Base-by-base conservation (phyloP, 2,329 filamentous ascomycete species). In the Beauveria sp. region DNA sequence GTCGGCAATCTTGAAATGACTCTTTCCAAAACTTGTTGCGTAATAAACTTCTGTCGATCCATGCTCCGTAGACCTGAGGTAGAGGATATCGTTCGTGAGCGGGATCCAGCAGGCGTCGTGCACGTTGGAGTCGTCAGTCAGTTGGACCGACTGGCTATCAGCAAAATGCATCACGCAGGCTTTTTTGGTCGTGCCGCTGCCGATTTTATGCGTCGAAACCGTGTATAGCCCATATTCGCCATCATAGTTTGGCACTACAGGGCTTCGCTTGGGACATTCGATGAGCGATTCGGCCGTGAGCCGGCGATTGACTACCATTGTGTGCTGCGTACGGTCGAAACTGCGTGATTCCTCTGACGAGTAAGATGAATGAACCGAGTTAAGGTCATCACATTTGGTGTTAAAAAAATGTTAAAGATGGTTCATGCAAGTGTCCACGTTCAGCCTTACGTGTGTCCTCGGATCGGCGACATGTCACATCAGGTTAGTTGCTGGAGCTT, bases 141-240 rank as follows among this genome's bases (percentile, higher is more conserved):
- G 64, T 52, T 64, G 65, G 9, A 63, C 45, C 2, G 70, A 73
- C 7, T 60, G 56, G 7, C 71, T 71, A 1, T 67, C 70, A 9
- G 66, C 62, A 7, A 79, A 65, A 38, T 74, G 61, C 61, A 77
- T 67, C 22, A 77, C 63, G 12, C 71, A 68, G 49, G 76, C 66
- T 60, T 75, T 71, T 20, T 70, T 72, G 3, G 62, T 58, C 18
- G 68, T 70, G 49, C 64, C 67, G 16, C 68, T 66, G 40, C 66
- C 69, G 54, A 77, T 71, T 34, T 69, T 67, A 63, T 79, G 72
- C 28, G 71, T 72, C 6, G 74, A 72, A 51, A 79, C 66, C 20
- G 75, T 76, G 66, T 75, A 75, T 46, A 81, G 67, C 8, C 76
- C 71, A 14, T 74, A 72, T 5, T 76, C 71, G 60, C 77, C 76